phyloP scores from a whole-genome alignment of 306 rosid species.

The Sicyos baderoa region DNA sequence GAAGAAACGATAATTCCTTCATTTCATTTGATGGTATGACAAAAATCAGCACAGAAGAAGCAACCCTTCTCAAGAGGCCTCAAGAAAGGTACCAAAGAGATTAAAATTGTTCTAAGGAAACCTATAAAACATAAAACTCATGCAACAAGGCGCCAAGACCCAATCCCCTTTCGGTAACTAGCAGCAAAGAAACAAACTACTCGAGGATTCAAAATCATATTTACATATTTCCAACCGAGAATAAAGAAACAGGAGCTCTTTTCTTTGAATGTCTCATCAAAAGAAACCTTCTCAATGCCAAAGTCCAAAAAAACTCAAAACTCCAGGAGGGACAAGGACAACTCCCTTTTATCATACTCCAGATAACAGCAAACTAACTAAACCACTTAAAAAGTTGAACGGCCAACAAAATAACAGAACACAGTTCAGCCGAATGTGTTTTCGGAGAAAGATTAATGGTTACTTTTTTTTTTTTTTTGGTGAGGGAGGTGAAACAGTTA shows the following conservation, averaged over 20 bases:
- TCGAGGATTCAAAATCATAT: neutral
- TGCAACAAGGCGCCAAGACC: neutral
- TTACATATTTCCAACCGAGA: neutral
- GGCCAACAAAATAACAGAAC: neutral
- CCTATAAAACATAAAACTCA: neutral
- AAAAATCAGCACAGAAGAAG: neutral
- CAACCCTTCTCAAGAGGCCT: neutral
- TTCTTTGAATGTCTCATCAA: neutral
- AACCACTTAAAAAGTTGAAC: neutral
- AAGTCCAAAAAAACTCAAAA: neutral
- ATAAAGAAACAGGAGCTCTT: neutral
- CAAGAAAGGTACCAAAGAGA: neutral
- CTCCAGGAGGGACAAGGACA: neutral
- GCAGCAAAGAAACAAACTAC: neutral
- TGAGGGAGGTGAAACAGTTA: neutral
- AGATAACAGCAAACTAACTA: neutral
- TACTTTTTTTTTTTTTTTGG: neutral
- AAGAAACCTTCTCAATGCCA: neutral
- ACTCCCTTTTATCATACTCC: neutral
- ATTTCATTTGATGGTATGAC: no score
- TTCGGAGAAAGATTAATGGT: neutral
- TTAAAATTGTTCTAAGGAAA: neutral
- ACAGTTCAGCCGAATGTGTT: neutral
- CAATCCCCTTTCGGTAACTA: neutral
- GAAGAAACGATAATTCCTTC: neutral